phyloP scores from a whole-genome alignment of 306 rosid species.

The Cicer arietinum region DNA sequence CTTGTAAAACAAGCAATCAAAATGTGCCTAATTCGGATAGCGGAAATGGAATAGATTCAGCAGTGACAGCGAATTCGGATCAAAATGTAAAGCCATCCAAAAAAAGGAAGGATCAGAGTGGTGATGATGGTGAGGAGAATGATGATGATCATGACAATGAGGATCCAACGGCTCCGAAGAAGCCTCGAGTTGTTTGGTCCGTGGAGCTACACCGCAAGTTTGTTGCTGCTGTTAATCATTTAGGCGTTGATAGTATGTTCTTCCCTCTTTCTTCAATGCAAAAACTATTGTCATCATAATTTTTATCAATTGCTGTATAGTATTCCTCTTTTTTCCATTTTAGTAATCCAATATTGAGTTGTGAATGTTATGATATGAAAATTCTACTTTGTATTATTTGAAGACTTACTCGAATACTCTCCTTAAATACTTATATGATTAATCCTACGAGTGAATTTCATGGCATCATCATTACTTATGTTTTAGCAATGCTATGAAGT shows the following conservation, averaged over 20 bases:
- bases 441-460: no score
- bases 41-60: conserved; percentile 48
- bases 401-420: no score
- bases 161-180: conserved; percentile 72
- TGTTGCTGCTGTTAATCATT: conserved; percentile 81
- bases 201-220: conserved; percentile 86
- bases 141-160: conserved; percentile 62
- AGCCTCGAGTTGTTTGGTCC: conserved; percentile 94
- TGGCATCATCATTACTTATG: conserved; percentile 1
- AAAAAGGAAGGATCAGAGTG: conserved; percentile 77
- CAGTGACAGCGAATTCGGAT: conserved; percentile 54
- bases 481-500: neutral
- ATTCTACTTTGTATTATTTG: no score
- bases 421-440: no score
- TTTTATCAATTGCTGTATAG: no score
- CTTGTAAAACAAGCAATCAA: conserved; percentile 46
- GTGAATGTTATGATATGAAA: no score
- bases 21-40: conserved; percentile 45
- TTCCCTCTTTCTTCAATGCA: conserved; percentile 12
- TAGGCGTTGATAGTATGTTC: conserved; percentile 90
- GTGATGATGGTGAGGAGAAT: conserved; percentile 52
- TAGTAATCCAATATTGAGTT: no score
- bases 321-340: no score
- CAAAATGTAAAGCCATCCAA: conserved; percentile 62
- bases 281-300: neutral